These are phyloP conservation scores for Diutina neorugosa DNA, from an alignment of 1,139 yeast species.

Conservation along the genomic window DNA sequence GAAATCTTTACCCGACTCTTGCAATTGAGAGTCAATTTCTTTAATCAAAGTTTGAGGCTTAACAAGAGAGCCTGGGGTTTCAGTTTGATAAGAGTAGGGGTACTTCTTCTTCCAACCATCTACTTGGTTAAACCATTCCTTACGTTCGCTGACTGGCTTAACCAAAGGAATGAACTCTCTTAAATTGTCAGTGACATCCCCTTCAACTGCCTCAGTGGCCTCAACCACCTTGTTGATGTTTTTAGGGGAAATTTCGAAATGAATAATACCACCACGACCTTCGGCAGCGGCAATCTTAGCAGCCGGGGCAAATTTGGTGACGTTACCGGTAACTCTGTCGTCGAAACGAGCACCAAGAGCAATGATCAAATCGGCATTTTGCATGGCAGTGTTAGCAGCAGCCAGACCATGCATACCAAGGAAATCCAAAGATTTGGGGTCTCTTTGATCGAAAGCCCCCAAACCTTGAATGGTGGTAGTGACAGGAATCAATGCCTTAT, in stretches of 20 bases:
- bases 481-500: constrained; percentile 86
- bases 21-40: constrained; percentile 66
- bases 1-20: constrained; percentile 55
- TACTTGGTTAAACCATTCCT: constrained; percentile 68
- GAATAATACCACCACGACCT: constrained; percentile 89
- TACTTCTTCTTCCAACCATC: constrained; percentile 75
- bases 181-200: constrained; percentile 80
- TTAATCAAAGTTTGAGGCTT: constrained; percentile 88
- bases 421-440: constrained; percentile 86
- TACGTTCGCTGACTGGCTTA: constrained; percentile 35
- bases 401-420: constrained; percentile 98
- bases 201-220: constrained; percentile 94
- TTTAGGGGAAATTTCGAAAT: constrained; percentile 91
- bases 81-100: constrained; percentile 65
- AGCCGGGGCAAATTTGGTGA: constrained; percentile 83
- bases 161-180: constrained; percentile 61
- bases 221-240: constrained; percentile 96
- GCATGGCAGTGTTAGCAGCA: constrained; percentile 90
- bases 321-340: constrained; percentile 90
- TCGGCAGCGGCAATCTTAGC: constrained; percentile 84
- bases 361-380: constrained; percentile 81
- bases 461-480: constrained; percentile 91
- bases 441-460: constrained; percentile 89
- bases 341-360: constrained; percentile 97
- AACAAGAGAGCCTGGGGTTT: constrained; percentile 63